Base-by-base conservation (phyloP, 2,329 filamentous ascomycete species). In the Cladobotryum mycophilum region DNA sequence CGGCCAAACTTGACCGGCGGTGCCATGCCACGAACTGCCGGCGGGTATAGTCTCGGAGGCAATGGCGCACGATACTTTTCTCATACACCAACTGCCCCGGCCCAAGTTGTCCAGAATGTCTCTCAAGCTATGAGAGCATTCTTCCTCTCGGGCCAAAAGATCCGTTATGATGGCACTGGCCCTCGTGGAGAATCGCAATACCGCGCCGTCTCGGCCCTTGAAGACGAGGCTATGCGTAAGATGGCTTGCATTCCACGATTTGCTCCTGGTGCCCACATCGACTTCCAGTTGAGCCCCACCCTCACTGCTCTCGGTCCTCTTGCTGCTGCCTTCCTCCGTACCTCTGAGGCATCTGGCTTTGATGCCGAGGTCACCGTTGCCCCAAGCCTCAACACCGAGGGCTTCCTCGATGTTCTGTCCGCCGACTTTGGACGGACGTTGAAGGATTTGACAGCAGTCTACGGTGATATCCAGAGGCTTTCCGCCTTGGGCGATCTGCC, bases 51-150 rank as follows among this genome's bases (percentile, higher is more conserved):
- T 56, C 72, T 88, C 37, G 71, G 78, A 50, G 88, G 88, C 30
- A 83, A 87, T 58, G 84, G 88, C 58, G 88, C 84, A 20, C 81
- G 92, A 58, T 92, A 92, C 73, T 97, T 97, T 71, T 95, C 89
- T 1, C 91, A 96, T 70, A 81, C 84, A 1, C 89, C 92, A 1
- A 86, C 88, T 9, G 82, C 85, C 7, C 90, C 89, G 37, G 89
- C 91, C 1, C 89, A 97, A 67, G 89, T 97, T 43, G 81, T 97
- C 47, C 87, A 93, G 67, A 96, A 96, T 69, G 92, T 96, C n/a
- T 95, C 89, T 12, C 85, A 90, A 60, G 93, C 90, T 5, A 85
- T 97, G 62, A 84, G 93, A 48, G 91, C 90, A 12, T 96, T 99
- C 70, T 86, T 89, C 71, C 77, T 96, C n/a, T 90, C 88, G 0